Base-by-base conservation (phyloP, 441 rosid genomes). In the Melastoma candidum region DNA sequence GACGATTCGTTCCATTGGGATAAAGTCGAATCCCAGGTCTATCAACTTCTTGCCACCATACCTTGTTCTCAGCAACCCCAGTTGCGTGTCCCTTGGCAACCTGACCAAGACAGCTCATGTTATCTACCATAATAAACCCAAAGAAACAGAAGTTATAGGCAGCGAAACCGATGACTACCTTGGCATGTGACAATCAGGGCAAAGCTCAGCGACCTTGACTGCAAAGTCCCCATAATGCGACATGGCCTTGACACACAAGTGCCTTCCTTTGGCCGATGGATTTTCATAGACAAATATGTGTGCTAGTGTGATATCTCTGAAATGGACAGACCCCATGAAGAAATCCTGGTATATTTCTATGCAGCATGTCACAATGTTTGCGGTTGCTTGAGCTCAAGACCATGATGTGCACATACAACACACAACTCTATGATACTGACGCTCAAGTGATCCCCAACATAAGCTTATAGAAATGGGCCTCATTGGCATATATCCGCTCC, bases 271-370 rank as follows among this genome's bases (percentile, higher is more conserved):
- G 0, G 96, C 84, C 46, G 79, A 60, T 69, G 75, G 67, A 60
- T 81, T 83, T 75, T 90, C 98, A 12, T 81, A 90, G 9, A 85
- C 88, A 69, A 87, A 59, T 39, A 90, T 77, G 69, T 90, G 96
- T 8, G 95, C 96, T 65, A 73, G 50, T n/a, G 98, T 90, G 53
- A 81, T 96, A 49, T 90, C 96, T 68, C 80, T 90, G 65, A 87
- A 87, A 77, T 90, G 96, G 45, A 81, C 87, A 3, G 66, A 83
- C 61, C 98, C 98, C 87, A 90, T 87, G 59, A 81, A 83, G 62
- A 83, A 71, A 68, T 90, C 54, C 68, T 78, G 53, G 24, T 76
- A 78, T 43, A 88, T 85, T 63, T 87, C 96, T 1, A 80, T 75
- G 75, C 96, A 81, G 55, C 96, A 96, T 90, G 72, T 46, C 62